phyloP scores from a whole-genome alignment of 331 rosid genomes.

The Stylosanthes scabra region DNA sequence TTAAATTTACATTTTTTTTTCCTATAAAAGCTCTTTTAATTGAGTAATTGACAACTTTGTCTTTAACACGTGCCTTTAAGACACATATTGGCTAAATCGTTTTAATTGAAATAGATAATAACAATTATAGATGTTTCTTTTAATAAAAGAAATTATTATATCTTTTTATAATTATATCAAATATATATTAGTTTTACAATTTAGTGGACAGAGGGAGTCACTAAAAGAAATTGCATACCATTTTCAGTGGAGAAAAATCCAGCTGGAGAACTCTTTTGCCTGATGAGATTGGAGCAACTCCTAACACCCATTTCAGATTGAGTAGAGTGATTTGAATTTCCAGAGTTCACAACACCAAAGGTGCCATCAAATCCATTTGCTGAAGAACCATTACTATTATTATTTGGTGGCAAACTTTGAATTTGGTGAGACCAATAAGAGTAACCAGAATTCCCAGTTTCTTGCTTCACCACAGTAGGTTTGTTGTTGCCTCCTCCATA shows the following conservation, averaged over 20 bases:
- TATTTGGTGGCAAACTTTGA: constrained; percentile 41
- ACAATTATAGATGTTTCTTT: no score
- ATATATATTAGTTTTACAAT: no score
- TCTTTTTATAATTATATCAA: no score
- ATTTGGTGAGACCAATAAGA: constrained; percentile 46
- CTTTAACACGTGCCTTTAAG: no score
- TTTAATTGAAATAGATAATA: no score
- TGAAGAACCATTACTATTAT: constrained; percentile 48
- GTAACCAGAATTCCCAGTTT: constrained; percentile 20
- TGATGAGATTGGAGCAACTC: constrained; percentile 57
- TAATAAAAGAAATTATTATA: no score
- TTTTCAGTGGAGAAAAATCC: constrained; percentile 62
- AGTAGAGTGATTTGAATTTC: constrained; percentile 38
- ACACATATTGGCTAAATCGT: no score
- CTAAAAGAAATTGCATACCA: constrained; percentile 50
- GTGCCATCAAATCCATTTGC: no score
- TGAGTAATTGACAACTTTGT: no score
- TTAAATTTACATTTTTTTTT: no score
- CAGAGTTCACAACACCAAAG: constrained; percentile 43
- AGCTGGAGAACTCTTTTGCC: constrained; percentile 81
- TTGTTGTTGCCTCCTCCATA: constrained; percentile 33
- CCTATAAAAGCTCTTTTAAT: no score
- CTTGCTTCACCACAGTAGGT: constrained; percentile 55
- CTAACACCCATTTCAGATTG: constrained; percentile 51
- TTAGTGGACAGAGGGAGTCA: not conserved